Conservation (phyloP, 306 rosid species). For the Adenanthera pavonina region DNA sequence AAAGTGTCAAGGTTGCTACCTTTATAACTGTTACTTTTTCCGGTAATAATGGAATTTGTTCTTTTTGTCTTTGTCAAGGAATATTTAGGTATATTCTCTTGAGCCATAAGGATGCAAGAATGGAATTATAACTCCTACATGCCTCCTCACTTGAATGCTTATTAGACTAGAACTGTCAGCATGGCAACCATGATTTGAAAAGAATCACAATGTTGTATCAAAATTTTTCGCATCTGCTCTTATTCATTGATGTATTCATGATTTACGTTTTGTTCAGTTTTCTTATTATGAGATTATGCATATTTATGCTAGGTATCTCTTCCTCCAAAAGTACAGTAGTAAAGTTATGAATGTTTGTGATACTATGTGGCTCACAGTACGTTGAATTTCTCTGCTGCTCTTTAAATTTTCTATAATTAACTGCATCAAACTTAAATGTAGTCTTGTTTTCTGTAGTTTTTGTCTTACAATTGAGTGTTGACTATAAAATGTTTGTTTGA, state of each 20-base stretch:
- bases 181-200: background rate
- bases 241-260: background rate
- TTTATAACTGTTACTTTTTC: constrained; percentile 9
- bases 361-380: background rate
- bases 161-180: constrained; percentile 8
- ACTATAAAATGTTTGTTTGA: constrained; percentile 12
- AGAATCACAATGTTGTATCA: background rate
- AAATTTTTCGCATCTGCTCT: background rate
- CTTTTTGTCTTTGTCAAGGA: background rate
- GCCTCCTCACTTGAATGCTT: background rate
- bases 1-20: background rate
- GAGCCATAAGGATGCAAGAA: background rate
- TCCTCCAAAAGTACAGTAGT: background rate
- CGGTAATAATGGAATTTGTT: background rate
- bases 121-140: background rate
- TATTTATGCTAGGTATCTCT: background rate
- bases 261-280: background rate
- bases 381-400: background rate
- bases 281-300: background rate
- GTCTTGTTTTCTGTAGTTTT: constrained; percentile 7
- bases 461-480: constrained; percentile 13
- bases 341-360: background rate
- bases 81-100: background rate
- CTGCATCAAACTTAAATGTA: background rate
- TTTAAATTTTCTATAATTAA: constrained; percentile 25